A percentile compares a stretch with the other conserved stretches of the same genome.
Evolutionary conservation across 75 land plant genomes (phyloP).

Genomic region (Azolla pinnata): DNA sequence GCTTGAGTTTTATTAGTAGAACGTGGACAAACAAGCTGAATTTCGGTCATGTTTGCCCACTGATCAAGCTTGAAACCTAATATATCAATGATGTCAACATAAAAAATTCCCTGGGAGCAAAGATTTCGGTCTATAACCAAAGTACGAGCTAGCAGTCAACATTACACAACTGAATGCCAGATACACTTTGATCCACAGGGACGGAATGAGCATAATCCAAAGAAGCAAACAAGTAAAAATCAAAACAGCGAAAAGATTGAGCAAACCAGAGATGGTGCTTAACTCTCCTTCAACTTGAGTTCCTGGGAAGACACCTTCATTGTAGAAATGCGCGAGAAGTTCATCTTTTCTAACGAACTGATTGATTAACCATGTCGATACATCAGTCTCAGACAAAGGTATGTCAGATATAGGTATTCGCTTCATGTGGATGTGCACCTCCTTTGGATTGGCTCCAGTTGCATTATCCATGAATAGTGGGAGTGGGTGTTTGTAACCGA

Average conservation of each 20-base stretch:
- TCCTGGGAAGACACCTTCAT: slow-evolving; percentile 47
- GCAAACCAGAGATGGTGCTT: slow-evolving; percentile 23
- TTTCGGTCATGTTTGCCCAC: too few relatives aligned
- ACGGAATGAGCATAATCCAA: slow-evolving; percentile 29
- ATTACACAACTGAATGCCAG: slow-evolving; percentile 35
- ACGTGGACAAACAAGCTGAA: too few relatives aligned
- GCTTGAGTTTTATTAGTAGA: too few relatives aligned
- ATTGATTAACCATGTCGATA: slow-evolving; percentile 55
- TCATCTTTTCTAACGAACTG: slow-evolving; percentile 54
- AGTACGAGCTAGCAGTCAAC: slow-evolving; percentile 43
- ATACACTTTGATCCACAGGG: slow-evolving; percentile 68
- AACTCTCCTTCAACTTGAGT: slow-evolving; percentile 40
- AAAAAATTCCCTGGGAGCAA: too few relatives aligned
- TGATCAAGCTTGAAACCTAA: too few relatives aligned
- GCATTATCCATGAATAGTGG: slow-evolving; percentile 69
- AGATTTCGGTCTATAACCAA: slow-evolving; percentile 42
- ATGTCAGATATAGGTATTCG: slow-evolving; percentile 47
- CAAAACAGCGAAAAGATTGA: slow-evolving; percentile 27
- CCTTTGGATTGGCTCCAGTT: slow-evolving; percentile 77
- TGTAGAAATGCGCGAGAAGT: slow-evolving; percentile 47
- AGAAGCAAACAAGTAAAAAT: slow-evolving; percentile 21
- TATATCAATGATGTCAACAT: too few relatives aligned
- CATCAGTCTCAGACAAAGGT: slow-evolving; percentile 51
- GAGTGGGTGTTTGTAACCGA: slow-evolving; percentile 68
- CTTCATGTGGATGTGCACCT: slow-evolving; percentile 77